Base-by-base conservation (phyloP, 1,284 basidiomycete genomes). In the Irpex lacteus region DNA sequence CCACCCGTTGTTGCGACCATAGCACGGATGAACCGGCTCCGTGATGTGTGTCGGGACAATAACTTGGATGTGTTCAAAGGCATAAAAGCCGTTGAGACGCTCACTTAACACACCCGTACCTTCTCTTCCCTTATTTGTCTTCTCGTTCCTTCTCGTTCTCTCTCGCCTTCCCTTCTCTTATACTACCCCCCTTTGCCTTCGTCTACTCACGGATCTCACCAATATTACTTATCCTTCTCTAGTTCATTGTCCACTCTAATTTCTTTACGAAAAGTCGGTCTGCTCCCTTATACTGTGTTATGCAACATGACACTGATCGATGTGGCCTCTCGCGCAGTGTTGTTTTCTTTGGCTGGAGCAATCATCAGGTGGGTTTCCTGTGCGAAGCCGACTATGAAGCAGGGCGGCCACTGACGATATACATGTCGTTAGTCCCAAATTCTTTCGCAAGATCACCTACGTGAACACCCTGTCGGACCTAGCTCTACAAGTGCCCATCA, bases 231-330 rank as follows among this genome's bases (percentile, higher is more conserved):
- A 26, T 3, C 3, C 50, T 52, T 38, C 44, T 44, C 18, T 69
- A 92, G 88, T 92, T 89, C 75, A 91, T 95, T 67, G 89, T 95
- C 1, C 93, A 95, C 71, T 90, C 93, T 1, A 91, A 90, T 2
- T 92, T 93, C 76, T 95, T 94, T 76, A 89, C 93, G 4, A 94
- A 92, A 74, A 93, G 91, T 92, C 67, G 50, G 86, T 73, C 26
- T 60, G 15, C 32, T 54, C 40, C 19, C 8, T 37, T 55, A 32
- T 8, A 8, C 19, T 15, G 7, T 21, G 26, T 18, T 15, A 26
- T 19, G 34, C 3, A 13, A 7, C 18, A 26, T 26, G 21, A 3
- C 40, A 11, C 62, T 63, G 47, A 63, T 4, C 4, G 21, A 2
- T 44, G 38, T 44, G 38, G 38, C 38, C 38, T 34, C n/a, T n/a